Percentiles rank a stretch among this genome's conserved stretches.
Conservation (phyloP, 2,329 filamentous ascomycete species). For the Macrophomina tecta region DNA sequence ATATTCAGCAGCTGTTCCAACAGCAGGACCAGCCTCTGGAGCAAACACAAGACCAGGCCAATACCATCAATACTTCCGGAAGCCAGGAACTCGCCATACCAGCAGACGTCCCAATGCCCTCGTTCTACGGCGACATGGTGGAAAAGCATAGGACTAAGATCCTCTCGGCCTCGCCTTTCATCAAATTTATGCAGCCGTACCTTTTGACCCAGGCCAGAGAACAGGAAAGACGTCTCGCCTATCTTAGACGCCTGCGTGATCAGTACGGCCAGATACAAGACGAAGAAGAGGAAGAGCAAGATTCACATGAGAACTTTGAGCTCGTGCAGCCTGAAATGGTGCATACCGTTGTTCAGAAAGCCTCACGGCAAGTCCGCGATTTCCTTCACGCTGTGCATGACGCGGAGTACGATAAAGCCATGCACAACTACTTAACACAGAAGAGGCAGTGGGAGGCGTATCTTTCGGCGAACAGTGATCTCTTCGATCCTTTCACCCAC, state of each 20-base stretch:
- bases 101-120: slow-evolving; percentile 79
- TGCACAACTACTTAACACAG: slow-evolving; percentile 92
- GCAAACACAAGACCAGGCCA: slow-evolving; percentile 22
- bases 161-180: slow-evolving; percentile 92
- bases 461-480: slow-evolving; percentile 78
- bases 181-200: slow-evolving; percentile 93
- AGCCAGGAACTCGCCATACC: slow-evolving; percentile 63
- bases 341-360: slow-evolving; percentile 77
- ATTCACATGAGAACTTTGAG: slow-evolving; percentile 73
- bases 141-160: slow-evolving; percentile 92
- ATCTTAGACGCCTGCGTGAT: slow-evolving; percentile 82
- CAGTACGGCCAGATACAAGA: slow-evolving; percentile 59
- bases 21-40: slow-evolving; percentile 7
- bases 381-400: slow-evolving; percentile 94
- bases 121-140: slow-evolving; percentile 94
- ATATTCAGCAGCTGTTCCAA: not conserved
- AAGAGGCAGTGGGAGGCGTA: slow-evolving; percentile 97
- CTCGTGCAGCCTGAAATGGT: slow-evolving; percentile 97
- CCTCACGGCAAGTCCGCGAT: slow-evolving; percentile 86
- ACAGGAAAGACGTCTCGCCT: slow-evolving; percentile 82
- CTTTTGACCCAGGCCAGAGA: slow-evolving; percentile 90
- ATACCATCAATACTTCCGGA: slow-evolving; percentile 35
- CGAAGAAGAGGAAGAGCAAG: slow-evolving; percentile 37
- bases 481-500: slow-evolving; percentile 94
- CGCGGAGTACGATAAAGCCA: slow-evolving; percentile 92